Evolutionary conservation across 192 early-diverging fungal species (phyloP).

Genomic region (Pilaira anomala): DNA sequence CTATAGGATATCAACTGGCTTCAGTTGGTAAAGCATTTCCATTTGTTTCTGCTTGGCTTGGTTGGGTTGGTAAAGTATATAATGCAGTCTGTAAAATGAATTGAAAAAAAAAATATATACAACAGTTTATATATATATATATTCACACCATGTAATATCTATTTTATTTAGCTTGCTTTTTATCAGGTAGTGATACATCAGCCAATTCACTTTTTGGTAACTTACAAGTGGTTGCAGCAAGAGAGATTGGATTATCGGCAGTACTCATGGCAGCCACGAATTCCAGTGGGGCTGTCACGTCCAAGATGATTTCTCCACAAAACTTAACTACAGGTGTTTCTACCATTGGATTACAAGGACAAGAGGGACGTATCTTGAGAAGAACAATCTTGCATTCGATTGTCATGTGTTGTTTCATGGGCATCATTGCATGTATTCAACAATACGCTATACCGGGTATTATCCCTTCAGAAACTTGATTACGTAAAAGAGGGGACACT

Average conservation of each 20-base stretch:
- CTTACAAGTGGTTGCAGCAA: slow-evolving; percentile 34
- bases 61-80: slow-evolving; percentile 19
- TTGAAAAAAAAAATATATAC: too few relatives aligned
- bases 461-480: slow-evolving; percentile 7
- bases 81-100: too few relatives aligned
- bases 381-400: slow-evolving; percentile 32
- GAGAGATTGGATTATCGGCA: slow-evolving; percentile 30
- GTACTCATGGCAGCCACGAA: slow-evolving; percentile 35
- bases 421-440: slow-evolving; percentile 24
- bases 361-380: slow-evolving; percentile 26
- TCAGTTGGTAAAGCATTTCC: slow-evolving; percentile 34
- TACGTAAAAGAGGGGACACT: too few relatives aligned
- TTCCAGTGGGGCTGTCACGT: slow-evolving; percentile 26
- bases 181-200: slow-evolving; percentile 33
- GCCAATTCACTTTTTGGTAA: slow-evolving; percentile 38
- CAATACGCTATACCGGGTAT: slow-evolving; percentile 25
- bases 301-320: slow-evolving; percentile 38
- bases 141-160: too few relatives aligned
- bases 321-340: slow-evolving; percentile 34
- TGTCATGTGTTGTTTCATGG: slow-evolving; percentile 22
- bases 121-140: too few relatives aligned
- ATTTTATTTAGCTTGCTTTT: slow-evolving; percentile 24
- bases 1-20: slow-evolving; percentile 27
- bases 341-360: slow-evolving; percentile 33
- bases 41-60: slow-evolving; percentile 30